phyloP scores from a whole-genome alignment of 2,329 filamentous ascomycete genomes.

The Ceratocystis smalleyi region DNA sequence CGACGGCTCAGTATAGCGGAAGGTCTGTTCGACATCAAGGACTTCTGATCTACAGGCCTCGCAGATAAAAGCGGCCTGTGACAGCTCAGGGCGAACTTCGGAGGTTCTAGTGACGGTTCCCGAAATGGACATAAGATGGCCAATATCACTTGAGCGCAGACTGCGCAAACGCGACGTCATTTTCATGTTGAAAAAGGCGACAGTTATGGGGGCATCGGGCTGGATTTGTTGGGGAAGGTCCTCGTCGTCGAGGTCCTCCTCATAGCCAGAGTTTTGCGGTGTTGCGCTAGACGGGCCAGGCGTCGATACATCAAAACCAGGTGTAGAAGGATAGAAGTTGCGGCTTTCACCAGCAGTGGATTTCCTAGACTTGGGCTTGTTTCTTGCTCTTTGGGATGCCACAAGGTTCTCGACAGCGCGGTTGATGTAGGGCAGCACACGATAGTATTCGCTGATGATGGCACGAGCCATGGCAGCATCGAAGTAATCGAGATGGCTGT shows the following conservation, averaged over 20 bases:
- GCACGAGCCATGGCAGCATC: conserved; percentile 71
- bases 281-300: conserved; percentile 16
- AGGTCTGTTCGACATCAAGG: conserved; percentile 89
- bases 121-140: conserved; percentile 85
- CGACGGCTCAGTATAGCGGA: conserved; percentile 90
- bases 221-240: conserved; percentile 31
- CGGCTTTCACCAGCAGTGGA: conserved; percentile 5
- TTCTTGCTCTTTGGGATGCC: conserved; percentile 2
- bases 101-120: conserved; percentile 94
- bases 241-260: conserved; percentile 25
- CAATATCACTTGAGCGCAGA: conserved; percentile 77
- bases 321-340: conserved; percentile 13
- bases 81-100: conserved; percentile 87
- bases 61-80: conserved; percentile 81
- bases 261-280: conserved; percentile 13
- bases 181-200: conserved; percentile 87
- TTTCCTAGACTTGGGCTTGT: conserved; percentile 10
- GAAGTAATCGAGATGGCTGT: conserved; percentile 63
- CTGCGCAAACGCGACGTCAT: conserved; percentile 74
- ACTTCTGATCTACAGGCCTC: conserved; percentile 73
- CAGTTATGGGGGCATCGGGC: conserved; percentile 85
- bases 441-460: conserved; percentile 82
- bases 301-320: conserved; percentile 11
- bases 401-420: conserved; percentile 34
- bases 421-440: conserved; percentile 82